phyloP scores from a whole-genome alignment of 257 asterid species.

The Ilex aquifolium region DNA sequence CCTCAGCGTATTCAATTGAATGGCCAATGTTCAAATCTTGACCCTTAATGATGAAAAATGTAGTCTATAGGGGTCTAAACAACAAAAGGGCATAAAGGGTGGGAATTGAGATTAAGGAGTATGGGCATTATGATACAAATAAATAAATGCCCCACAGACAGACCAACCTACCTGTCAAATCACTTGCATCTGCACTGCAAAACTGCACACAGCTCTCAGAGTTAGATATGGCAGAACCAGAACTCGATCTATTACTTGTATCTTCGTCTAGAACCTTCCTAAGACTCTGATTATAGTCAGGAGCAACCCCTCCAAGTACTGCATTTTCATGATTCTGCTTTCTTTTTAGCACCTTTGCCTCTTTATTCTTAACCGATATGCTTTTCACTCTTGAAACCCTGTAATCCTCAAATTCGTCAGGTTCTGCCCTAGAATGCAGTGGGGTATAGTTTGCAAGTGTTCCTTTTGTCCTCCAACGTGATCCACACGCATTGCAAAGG shows the following conservation, averaged over 20 bases:
- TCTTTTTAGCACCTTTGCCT: conserved; percentile 55
- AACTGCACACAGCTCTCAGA: conserved; percentile 83
- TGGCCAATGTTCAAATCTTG: no score
- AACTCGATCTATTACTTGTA: conserved; percentile 87
- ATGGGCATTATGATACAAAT: no score
- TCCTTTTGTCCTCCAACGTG: conserved; percentile 99
- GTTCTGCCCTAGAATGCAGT: conserved; percentile 82
- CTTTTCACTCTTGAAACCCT: conserved; percentile 56
- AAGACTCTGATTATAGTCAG: conserved; percentile 46
- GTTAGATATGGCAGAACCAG: conserved; percentile 95
- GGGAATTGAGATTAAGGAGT: no score
- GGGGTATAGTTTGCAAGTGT: conserved; percentile 87
- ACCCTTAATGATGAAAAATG: no score
- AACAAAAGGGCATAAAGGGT: no score
- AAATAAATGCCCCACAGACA: neutral
- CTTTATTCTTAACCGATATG: conserved; percentile 53
- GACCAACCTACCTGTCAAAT: conserved; percentile 65
- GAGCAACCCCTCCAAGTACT: conserved; percentile 42
- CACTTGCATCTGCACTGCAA: conserved; percentile 84
- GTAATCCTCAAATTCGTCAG: conserved; percentile 64
- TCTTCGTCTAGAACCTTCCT: conserved; percentile 67
- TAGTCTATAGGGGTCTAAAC: no score
- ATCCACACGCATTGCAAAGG: conserved; percentile 99
- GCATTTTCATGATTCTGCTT: conserved; percentile 42
- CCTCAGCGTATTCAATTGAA: no score